These are phyloP conservation scores for Trichosporon faecale DNA, from an alignment of 1,284 basidiomycete genomes.

Conservation along the genomic window DNA sequence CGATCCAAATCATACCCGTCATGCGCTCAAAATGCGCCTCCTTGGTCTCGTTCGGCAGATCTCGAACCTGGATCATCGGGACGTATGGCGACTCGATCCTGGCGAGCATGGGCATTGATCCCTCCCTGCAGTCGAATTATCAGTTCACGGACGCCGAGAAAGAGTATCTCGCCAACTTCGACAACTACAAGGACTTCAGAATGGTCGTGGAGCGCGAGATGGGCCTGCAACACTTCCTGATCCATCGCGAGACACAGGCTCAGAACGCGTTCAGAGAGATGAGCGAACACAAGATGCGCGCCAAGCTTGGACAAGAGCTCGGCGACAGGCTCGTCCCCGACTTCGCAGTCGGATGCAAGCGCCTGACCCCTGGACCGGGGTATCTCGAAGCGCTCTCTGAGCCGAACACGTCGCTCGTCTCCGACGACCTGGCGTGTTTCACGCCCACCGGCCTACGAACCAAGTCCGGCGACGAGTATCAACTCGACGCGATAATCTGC, in stretches of 20 bases:
- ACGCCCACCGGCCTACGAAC: conserved; percentile 34
- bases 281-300: conserved; percentile 25
- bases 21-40: conserved; percentile 25
- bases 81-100: conserved; percentile 25
- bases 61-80: conserved; percentile 32
- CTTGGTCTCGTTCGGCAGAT: conserved; percentile 22
- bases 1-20: conserved; percentile 31
- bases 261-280: conserved; percentile 4
- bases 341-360: conserved; percentile 39
- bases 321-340: conserved; percentile 28
- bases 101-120: conserved; percentile 25
- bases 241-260: conserved; percentile 24
- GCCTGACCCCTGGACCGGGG: conserved; percentile 45
- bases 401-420: conserved; percentile 35
- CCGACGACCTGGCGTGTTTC: conserved; percentile 27
- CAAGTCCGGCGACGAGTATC: conserved; percentile 24
- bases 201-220: conserved; percentile 37
- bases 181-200: conserved; percentile 31
- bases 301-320: conserved; percentile 27
- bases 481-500: conserved; percentile 39
- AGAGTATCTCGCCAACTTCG: conserved; percentile 23
- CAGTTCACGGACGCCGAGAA: conserved; percentile 36
- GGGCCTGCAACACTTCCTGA: conserved; percentile 31
- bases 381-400: conserved; percentile 44
- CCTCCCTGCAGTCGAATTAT: conserved; percentile 24